Evolutionary conservation across 371 early-diverging fungal genomes (phyloP).

Genomic region (Mortierella sp.): DNA sequence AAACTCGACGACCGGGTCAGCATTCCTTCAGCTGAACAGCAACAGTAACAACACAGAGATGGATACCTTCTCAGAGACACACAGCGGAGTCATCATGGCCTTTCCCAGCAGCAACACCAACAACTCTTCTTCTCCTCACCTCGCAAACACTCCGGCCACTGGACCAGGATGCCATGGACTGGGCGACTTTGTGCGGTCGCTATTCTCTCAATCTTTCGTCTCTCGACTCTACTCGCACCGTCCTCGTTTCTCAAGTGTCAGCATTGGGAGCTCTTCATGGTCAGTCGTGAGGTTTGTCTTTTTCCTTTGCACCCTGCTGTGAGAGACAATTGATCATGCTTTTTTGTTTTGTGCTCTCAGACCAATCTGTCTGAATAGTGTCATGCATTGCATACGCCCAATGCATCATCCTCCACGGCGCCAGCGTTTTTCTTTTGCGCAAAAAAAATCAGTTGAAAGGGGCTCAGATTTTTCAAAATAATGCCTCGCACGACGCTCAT

Average conservation of each 20-base stretch:
- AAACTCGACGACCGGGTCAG: background rate
- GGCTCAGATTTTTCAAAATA: too few species aligned
- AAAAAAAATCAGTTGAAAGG: too few species aligned
- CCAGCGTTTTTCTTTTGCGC: background rate
- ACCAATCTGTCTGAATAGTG: background rate
- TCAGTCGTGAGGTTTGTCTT: slow-evolving; percentile 24
- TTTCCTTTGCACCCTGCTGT: background rate
- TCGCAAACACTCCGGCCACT: background rate
- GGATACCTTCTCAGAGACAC: slow-evolving; percentile 12
- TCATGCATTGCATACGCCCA: background rate
- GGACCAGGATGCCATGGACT: slow-evolving; percentile 18
- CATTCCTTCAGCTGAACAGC: background rate
- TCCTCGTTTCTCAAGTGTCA: slow-evolving; percentile 26
- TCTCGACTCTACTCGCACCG: slow-evolving; percentile 45
- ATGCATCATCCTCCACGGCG: background rate
- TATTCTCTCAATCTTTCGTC: slow-evolving; percentile 30
- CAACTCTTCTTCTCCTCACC: background rate
- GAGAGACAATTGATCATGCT: background rate
- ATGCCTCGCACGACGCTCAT: background rate
- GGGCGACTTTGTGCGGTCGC: slow-evolving; percentile 14
- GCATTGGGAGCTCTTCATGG: slow-evolving; percentile 25
- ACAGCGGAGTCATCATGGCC: slow-evolving; percentile 45
- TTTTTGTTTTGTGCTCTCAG: background rate
- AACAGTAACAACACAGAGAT: background rate
- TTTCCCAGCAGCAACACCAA: slow-evolving; percentile 15